Percentiles rank a stretch among this genome's conserved stretches.
These are phyloP conservation scores for Flaveria ramosissima DNA, from an alignment of 129 eudicot genomes.

Conservation along the genomic window DNA sequence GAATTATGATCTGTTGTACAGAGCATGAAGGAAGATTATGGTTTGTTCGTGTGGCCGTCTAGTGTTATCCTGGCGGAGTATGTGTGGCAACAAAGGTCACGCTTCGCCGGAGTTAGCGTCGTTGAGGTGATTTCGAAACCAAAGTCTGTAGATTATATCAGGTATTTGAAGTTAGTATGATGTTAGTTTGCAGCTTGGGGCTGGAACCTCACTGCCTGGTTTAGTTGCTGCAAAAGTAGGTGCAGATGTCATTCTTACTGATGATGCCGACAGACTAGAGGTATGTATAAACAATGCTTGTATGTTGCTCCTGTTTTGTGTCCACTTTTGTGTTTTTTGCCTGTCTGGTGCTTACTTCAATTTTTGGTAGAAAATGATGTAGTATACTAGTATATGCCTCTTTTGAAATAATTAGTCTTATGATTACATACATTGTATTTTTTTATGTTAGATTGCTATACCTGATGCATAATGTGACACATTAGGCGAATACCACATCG, in stretches of 20 bases:
- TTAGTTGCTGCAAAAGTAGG: constrained; percentile 89
- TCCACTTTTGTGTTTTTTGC: neutral
- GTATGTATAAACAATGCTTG: constrained; percentile 33
- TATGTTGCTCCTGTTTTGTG: neutral
- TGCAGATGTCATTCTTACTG: constrained; percentile 74
- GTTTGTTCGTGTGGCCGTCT: constrained; percentile 93
- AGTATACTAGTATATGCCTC: neutral
- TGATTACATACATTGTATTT: neutral
- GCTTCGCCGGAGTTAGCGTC: constrained; percentile 60
- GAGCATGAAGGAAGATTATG: constrained; percentile 89
- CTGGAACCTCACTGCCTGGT: constrained; percentile 96
- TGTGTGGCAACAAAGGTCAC: constrained; percentile 76
- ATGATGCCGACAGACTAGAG: constrained; percentile 59
- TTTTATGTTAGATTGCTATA: too few relatives aligned
- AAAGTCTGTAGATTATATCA: neutral
- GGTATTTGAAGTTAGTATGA: constrained; percentile 2
- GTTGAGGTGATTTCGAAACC: constrained; percentile 56
- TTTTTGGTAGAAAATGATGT: neutral
- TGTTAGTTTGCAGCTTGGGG: constrained; percentile 68
- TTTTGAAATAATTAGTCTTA: neutral
- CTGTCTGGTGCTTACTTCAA: neutral
- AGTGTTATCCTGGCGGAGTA: constrained; percentile 85
- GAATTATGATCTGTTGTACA: constrained; percentile 31
- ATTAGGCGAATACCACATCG: neutral
- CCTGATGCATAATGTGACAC: neutral